Percentiles rank a stretch among this genome's conserved stretches.
Evolutionary conservation across 202 grass and related monocot genomes (phyloP).

Genomic region (Dendrocalamus latiflorus): DNA sequence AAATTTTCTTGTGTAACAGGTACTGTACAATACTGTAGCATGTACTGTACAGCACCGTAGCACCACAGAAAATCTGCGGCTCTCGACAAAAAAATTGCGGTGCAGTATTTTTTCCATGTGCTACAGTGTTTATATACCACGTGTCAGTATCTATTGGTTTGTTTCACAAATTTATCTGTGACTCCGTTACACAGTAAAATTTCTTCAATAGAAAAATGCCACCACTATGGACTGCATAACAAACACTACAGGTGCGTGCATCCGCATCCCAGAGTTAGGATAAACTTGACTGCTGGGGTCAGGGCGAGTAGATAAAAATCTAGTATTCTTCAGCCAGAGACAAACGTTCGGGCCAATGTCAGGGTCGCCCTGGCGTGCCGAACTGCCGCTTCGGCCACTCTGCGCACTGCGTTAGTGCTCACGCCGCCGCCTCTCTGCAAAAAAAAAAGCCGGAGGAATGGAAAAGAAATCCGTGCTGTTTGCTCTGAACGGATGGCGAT

Average conservation of each 20-base stretch:
- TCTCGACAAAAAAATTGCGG: too few species aligned
- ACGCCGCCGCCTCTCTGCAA: neutral
- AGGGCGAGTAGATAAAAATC: constrained; percentile 6
- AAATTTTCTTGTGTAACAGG: too few species aligned
- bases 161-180: too few species aligned
- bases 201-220: too few species aligned
- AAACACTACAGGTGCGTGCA: neutral
- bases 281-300: neutral
- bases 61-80: too few species aligned
- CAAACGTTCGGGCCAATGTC: neutral
- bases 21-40: too few species aligned
- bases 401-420: neutral
- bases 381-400: constrained; percentile 14
- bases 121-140: too few species aligned
- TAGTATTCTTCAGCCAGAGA: neutral
- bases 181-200: too few species aligned
- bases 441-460: neutral
- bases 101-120: too few species aligned
- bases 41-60: too few species aligned
- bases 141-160: too few species aligned
- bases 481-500: neutral
- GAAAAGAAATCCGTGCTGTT: neutral
- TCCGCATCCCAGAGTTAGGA: neutral
- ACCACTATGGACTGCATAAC: too few species aligned
- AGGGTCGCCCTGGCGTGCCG: constrained; percentile 19